phyloP scores from a whole-genome alignment of 2,329 filamentous ascomycete species.

The Zelopaecilomyces penicillatus region DNA sequence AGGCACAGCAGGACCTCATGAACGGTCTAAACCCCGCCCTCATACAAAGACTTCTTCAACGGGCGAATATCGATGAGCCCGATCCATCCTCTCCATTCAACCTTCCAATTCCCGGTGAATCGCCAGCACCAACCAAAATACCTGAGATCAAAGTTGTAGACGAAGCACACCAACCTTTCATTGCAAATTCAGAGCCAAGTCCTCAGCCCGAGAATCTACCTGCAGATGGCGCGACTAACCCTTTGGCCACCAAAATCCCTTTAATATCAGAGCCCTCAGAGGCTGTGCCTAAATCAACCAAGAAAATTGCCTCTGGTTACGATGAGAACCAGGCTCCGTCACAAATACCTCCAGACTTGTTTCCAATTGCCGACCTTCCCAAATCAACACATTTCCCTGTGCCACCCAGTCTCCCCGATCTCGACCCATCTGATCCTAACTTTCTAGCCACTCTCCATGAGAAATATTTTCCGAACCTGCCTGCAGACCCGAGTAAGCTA shows the following conservation, averaged over 20 bases:
- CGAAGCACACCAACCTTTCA: slow-evolving; percentile 18
- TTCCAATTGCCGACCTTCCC: slow-evolving; percentile 31
- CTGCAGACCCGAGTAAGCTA: slow-evolving; percentile 75
- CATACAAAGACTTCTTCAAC: slow-evolving; percentile 65
- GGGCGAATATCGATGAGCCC: slow-evolving; percentile 65
- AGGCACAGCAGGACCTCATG: slow-evolving; percentile 74
- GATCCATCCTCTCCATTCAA: slow-evolving; percentile 37
- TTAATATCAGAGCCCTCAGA: background rate
- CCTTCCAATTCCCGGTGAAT: slow-evolving; percentile 13
- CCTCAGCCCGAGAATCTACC: background rate
- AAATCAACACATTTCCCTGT: slow-evolving; percentile 54
- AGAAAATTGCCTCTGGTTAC: slow-evolving; percentile 24
- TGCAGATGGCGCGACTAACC: background rate
- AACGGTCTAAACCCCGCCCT: slow-evolving; percentile 65
- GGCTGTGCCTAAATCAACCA: slow-evolving; percentile 9
- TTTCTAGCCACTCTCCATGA: slow-evolving; percentile 79
- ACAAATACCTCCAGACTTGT: slow-evolving; percentile 33
- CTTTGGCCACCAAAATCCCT: too few relatives aligned
- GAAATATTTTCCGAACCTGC: slow-evolving; percentile 88
- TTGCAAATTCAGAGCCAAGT: slow-evolving; percentile 7
- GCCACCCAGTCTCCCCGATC: slow-evolving; percentile 51
- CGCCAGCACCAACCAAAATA: slow-evolving; percentile 5
- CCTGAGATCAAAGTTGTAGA: slow-evolving; percentile 31
- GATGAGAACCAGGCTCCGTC: slow-evolving; percentile 35
- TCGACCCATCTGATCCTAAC: slow-evolving; percentile 74